Base-by-base conservation (phyloP, 78 protist genomes). In the Dictyostelium purpureum region DNA sequence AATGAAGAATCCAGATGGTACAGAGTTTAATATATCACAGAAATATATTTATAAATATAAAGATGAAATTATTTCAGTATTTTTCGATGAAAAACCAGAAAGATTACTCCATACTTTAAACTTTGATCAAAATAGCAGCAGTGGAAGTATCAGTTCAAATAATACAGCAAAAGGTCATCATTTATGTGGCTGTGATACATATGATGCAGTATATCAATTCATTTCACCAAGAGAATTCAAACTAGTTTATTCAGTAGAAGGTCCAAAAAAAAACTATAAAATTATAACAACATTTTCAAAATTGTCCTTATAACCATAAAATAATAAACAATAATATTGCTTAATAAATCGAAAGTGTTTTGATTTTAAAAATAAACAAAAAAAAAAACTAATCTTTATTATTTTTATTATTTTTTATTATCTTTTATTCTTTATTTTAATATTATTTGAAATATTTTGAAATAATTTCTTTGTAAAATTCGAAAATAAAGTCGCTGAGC, bases 221-320 rank as follows among this genome's bases (percentile, higher is more conserved):
- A 11, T 59, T 6, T 59, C 73, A 14, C 33, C 74, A 51, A 19
- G 28, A 56, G 74, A 73, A 43, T 83, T 83, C 43, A 43, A 56
- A 16, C 1, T 83, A 28, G 59, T 66, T 2, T 83, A 83, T 57
- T 28, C 54, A 0, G 91, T 83, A 4, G 9, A 33, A 19, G 91
- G 91, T 43, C 91, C 91, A 37, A 73, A 70, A 33, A 83, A 83
- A 63, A 59, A 70, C 21, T 83, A 83, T 71, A 38, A 54, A 45
- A 83, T 83, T 28, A 73, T 35, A 31, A 83, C 91, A n/a, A 51
- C 33, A 21, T 81, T 81, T 70, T 12, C 18, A 70, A 70, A 70
- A 66, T 56, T 56, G n/a, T n/a, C n/a, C n/a, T n/a, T n/a, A n/a
- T n/a, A n/a, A n/a, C n/a, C n/a, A n/a, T n/a, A n/a, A n/a, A n/a